Conservation (phyloP, 2,329 filamentous ascomycete species). For the Pseudogymnoascus sp. region DNA sequence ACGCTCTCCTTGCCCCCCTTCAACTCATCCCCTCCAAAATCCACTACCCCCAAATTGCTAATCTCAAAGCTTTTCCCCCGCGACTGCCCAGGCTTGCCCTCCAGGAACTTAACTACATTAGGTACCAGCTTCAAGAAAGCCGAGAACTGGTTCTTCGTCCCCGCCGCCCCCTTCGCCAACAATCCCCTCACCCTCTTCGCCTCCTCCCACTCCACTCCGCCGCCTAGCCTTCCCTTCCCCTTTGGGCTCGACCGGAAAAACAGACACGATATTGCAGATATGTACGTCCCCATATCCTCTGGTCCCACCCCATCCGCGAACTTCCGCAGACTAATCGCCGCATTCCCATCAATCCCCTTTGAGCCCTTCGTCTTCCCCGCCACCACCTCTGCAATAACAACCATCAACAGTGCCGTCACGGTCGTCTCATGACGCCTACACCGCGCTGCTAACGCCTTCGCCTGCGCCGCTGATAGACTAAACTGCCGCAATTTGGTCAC, state of each 20-base stretch:
- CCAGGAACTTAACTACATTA: conserved; percentile 37
- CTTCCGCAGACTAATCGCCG: neutral
- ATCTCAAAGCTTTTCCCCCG: conserved; percentile 41
- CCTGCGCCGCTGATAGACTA: neutral
- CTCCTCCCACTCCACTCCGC: neutral
- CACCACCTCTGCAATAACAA: neutral
- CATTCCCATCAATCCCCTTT: neutral
- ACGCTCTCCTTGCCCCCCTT: conserved; percentile 18
- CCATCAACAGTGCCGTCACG: neutral
- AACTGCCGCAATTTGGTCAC: neutral
- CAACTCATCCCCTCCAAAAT: conserved; percentile 22
- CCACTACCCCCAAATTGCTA: conserved; percentile 43
- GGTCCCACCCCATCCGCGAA: neutral
- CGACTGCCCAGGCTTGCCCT: conserved; percentile 33
- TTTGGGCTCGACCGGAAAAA: neutral
- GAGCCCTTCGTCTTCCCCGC: neutral
- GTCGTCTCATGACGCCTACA: neutral
- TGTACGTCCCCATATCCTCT: neutral
- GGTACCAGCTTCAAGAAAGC: conserved; percentile 20
- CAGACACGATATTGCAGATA: neutral
- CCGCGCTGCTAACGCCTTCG: neutral
- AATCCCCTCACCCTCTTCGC: neutral
- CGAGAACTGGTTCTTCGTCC: conserved; percentile 2
- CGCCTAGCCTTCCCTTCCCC: neutral
- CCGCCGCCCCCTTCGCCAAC: neutral